Evolutionary conservation across 1,284 basidiomycete species (phyloP), one percentile per base, ranked within the genome.

Genomic region (Ustilago shanxiensis): DNA sequence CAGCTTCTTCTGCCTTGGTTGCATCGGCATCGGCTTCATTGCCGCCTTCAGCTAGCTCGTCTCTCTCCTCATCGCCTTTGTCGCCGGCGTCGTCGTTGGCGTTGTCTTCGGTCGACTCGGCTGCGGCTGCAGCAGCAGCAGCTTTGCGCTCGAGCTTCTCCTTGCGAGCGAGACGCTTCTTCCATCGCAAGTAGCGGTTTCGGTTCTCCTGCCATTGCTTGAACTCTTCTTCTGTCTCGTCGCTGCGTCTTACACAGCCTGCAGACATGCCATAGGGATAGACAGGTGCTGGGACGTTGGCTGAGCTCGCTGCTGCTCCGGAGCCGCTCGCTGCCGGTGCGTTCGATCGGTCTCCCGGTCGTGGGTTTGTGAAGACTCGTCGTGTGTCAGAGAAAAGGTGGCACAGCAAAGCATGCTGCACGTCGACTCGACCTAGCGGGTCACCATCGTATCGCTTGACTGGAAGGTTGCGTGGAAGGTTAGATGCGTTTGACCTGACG

Each of bases 391-490:
- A 88, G 87, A 95, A 95, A 81, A 95, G 90, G 85, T 90, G 88
- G 80, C 91, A 84, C 61, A 95, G 90, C 56, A 95, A 89, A 87
- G 95, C 93, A 87, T 91, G 94, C 87, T 95, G 93, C 41, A 95
- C 90, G 86, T 95, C 94, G 20, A 66, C 71, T 11, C 83, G 72
- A 4, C 77, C 71, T 1, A 85, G 67, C 39, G 83, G 80, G 51
- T 83, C 82, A 26, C 83, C 83, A 29, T 85, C 83, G 69, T 79
- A 82, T n/a, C 82, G 72, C 61, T 85, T 85, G 47, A 85, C 82
- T 3, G 83, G 83, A 39, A 82, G 74, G 56, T 84, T 84, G 37
- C 83, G 83, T 29, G 79, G 74, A 16, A 74, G 70, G 33, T 72
- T 70, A 56, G 64, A 63, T 20, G 70, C 70, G 41, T 72, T 72